These are phyloP conservation scores for Pulicaria dysenterica DNA, from an alignment of 129 eudicot genomes.

Conservation along the genomic window DNA sequence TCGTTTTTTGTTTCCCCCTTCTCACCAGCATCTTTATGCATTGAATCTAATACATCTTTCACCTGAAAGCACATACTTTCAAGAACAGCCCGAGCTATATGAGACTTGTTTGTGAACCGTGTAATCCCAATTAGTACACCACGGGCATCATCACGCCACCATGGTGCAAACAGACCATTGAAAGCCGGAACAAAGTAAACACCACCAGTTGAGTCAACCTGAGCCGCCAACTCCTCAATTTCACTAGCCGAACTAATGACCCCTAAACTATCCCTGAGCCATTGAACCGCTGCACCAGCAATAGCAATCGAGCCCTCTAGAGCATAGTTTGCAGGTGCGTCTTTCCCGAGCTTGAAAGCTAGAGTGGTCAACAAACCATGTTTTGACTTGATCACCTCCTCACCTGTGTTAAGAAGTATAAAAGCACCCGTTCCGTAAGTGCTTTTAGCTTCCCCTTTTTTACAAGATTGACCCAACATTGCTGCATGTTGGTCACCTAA, in stretches of 20 bases:
- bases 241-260: slow-evolving; percentile 73
- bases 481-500: slow-evolving; percentile 99
- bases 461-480: slow-evolving; percentile 92
- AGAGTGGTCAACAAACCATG: slow-evolving; percentile 88
- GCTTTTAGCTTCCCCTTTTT: slow-evolving; percentile 95
- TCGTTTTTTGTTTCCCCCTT: slow-evolving; percentile 63
- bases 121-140: slow-evolving; percentile 94
- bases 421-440: slow-evolving; percentile 98
- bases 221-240: slow-evolving; percentile 78
- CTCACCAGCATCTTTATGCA: slow-evolving; percentile 92
- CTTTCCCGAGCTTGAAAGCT: slow-evolving; percentile 86
- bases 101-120: slow-evolving; percentile 84
- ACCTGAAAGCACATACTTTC: slow-evolving; percentile 99
- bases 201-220: slow-evolving; percentile 83
- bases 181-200: slow-evolving; percentile 97
- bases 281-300: slow-evolving; percentile 98
- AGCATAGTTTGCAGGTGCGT: slow-evolving; percentile 81
- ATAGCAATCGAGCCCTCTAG: slow-evolving; percentile 96
- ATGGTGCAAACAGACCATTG: slow-evolving; percentile 94
- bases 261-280: slow-evolving; percentile 94
- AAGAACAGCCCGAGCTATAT: slow-evolving; percentile 90
- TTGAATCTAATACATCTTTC: slow-evolving; percentile 93
- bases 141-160: slow-evolving; percentile 99
- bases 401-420: slow-evolving; percentile 89
- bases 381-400: slow-evolving; percentile 60